phyloP scores from a whole-genome alignment of 495 filamentous ascomycete genomes.

The Talaromyces proteolyticus region DNA sequence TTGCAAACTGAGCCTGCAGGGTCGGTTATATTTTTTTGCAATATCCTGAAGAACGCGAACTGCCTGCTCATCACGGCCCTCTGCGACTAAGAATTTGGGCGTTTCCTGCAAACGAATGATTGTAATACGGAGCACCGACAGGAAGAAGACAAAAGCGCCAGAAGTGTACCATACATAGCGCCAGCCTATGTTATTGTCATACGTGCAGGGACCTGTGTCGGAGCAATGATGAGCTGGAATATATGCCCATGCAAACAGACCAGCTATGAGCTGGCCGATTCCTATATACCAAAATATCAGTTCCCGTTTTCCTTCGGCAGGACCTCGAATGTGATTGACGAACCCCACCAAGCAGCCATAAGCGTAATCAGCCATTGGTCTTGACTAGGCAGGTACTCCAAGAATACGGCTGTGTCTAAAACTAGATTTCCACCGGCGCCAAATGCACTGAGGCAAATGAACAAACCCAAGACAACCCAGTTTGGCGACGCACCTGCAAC shows the following conservation, averaged over 20 bases:
- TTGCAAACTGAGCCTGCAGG: conserved; percentile 58
- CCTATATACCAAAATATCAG: not conserved
- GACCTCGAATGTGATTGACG: not conserved
- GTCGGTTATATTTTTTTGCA: conserved; percentile 56
- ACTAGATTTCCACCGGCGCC: conserved; percentile 63
- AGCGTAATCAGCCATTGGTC: conserved; percentile 42
- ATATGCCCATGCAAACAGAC: conserved; percentile 41
- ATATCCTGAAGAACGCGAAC: conserved; percentile 55
- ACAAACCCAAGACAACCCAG: conserved; percentile 42
- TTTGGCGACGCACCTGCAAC: conserved; percentile 43
- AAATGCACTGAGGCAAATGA: conserved; percentile 39
- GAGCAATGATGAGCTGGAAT: conserved; percentile 33
- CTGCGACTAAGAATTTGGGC: conserved; percentile 63
- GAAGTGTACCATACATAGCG: conserved; percentile 51
- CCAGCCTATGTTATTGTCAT: conserved; percentile 47
- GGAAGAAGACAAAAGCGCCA: conserved; percentile 59
- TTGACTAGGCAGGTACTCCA: conserved; percentile 43
- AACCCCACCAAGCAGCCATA: conserved; percentile 47
- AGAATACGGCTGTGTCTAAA: conserved; percentile 58
- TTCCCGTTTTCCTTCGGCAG: not conserved
- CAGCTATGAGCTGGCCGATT: conserved; percentile 24
- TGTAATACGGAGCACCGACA: conserved; percentile 60
- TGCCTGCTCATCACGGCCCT: conserved; percentile 57
- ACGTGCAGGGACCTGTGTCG: conserved; percentile 29
- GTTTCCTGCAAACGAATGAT: conserved; percentile 65